phyloP scores from a whole-genome alignment of 2,329 filamentous ascomycete genomes.

The Colletotrichum truncatum region DNA sequence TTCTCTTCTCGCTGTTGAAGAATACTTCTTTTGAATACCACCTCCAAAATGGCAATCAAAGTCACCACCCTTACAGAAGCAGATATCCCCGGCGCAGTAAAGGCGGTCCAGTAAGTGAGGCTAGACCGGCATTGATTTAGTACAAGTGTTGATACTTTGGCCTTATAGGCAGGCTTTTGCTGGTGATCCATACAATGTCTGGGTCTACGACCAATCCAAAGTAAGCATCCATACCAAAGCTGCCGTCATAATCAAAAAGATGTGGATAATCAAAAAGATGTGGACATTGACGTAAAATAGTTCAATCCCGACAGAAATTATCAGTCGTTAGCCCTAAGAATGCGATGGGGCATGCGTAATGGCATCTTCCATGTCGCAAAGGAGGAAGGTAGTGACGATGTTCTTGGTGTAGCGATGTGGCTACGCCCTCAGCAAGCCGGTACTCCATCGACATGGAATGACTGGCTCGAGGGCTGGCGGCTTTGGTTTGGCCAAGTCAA shows the following conservation, averaged over 20 bases:
- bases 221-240: constrained; percentile 36
- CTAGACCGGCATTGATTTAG: background rate
- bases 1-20: background rate
- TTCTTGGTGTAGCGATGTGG: constrained; percentile 80
- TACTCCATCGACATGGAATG: constrained; percentile 64
- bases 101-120: constrained; percentile 63
- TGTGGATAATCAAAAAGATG: too few species aligned
- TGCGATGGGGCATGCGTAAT: constrained; percentile 75
- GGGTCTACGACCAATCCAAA: constrained; percentile 69
- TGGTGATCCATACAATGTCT: constrained; percentile 73
- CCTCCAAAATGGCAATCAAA: constrained; percentile 56
- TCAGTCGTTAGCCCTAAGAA: constrained; percentile 70
- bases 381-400: constrained; percentile 60
- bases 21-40: background rate
- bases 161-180: constrained; percentile 63
- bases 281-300: constrained; percentile 42
- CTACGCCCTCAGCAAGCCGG: constrained; percentile 62
- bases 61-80: constrained; percentile 63
- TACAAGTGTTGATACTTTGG: too few species aligned
- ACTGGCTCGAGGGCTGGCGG: constrained; percentile 72
- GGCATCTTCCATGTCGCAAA: constrained; percentile 77
- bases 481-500: constrained; percentile 72
- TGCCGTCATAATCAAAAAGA: constrained; percentile 16
- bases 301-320: constrained; percentile 69
- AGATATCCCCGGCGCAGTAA: constrained; percentile 72